Conservation (phyloP, 805 yeast genomes). For the Metschnikowia hibisci region DNA sequence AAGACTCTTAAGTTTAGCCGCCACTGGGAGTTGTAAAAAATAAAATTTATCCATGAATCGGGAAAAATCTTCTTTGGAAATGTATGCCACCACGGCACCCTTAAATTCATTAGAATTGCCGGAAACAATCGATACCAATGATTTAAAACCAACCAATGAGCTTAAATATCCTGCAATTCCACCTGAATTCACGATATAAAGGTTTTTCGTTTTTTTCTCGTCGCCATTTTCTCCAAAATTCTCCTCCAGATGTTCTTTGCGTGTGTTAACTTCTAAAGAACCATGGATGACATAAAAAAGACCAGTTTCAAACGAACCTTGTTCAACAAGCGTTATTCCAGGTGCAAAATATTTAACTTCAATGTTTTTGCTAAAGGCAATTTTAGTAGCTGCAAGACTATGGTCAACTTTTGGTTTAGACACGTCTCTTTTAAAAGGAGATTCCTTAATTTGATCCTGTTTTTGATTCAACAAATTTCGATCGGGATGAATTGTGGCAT, state of each 20-base stretch:
- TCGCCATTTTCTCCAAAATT: neutral
- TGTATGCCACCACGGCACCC: conserved; percentile 60
- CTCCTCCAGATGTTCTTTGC: conserved; percentile 5
- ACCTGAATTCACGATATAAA: conserved; percentile 66
- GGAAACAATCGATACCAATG: conserved; percentile 58
- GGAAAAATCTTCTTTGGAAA: conserved; percentile 61
- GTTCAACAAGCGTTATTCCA: conserved; percentile 56
- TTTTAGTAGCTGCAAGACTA: conserved; percentile 50
- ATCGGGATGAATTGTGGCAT: conserved; percentile 27
- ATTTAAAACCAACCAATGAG: conserved; percentile 70
- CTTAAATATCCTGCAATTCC: conserved; percentile 88
- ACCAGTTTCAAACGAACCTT: conserved; percentile 67
- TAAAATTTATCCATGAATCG: conserved; percentile 71
- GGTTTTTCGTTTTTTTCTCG: conserved; percentile 20
- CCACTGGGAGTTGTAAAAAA: conserved; percentile 70
- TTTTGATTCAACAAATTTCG: neutral
- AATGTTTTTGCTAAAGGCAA: conserved; percentile 56
- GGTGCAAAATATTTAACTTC: conserved; percentile 52
- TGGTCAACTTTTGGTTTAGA: conserved; percentile 10
- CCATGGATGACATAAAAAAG: conserved; percentile 81
- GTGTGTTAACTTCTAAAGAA: conserved; percentile 49
- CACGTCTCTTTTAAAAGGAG: neutral
- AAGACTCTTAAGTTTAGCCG: conserved; percentile 64
- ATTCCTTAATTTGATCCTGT: conserved; percentile 5
- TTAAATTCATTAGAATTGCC: neutral